Evolutionary conservation across 2,329 filamentous ascomycete genomes (phyloP).

Genomic region (Penicillium sp.): DNA sequence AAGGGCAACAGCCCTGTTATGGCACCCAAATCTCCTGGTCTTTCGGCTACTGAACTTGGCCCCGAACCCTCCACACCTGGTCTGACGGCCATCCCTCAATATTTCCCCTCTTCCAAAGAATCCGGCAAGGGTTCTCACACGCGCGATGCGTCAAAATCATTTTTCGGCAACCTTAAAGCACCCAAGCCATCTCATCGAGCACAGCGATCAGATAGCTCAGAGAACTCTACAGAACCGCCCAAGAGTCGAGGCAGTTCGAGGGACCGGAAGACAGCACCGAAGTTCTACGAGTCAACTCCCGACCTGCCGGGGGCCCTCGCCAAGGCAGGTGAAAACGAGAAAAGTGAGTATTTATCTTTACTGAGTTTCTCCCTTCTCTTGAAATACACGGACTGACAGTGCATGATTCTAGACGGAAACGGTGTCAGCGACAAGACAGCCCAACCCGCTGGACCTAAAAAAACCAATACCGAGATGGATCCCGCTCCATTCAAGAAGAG

Average conservation of each 20-base stretch:
- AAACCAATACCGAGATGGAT: slow-evolving; percentile 35
- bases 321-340: slow-evolving; percentile 34
- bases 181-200: slow-evolving; percentile 50
- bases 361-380: neutral
- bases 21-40: slow-evolving; percentile 33
- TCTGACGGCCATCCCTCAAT: slow-evolving; percentile 51
- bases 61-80: slow-evolving; percentile 45
- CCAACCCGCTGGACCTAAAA: slow-evolving; percentile 31
- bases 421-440: slow-evolving; percentile 26
- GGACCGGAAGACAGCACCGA: slow-evolving; percentile 45
- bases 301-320: slow-evolving; percentile 43
- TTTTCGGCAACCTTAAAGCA: slow-evolving; percentile 53
- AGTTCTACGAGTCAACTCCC: slow-evolving; percentile 47
- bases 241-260: slow-evolving; percentile 50
- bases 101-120: slow-evolving; percentile 49
- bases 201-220: slow-evolving; percentile 46
- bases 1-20: slow-evolving; percentile 34
- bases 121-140: slow-evolving; percentile 42
- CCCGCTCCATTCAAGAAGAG: slow-evolving; percentile 42
- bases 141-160: slow-evolving; percentile 51
- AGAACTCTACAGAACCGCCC: slow-evolving; percentile 41
- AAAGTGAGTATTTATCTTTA: slow-evolving; percentile 25
- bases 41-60: slow-evolving; percentile 30
- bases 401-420: slow-evolving; percentile 25
- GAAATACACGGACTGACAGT: neutral